phyloP scores from a whole-genome alignment of 129 eudicot genomes.

The Rutidosis leptorrhynchoides region DNA sequence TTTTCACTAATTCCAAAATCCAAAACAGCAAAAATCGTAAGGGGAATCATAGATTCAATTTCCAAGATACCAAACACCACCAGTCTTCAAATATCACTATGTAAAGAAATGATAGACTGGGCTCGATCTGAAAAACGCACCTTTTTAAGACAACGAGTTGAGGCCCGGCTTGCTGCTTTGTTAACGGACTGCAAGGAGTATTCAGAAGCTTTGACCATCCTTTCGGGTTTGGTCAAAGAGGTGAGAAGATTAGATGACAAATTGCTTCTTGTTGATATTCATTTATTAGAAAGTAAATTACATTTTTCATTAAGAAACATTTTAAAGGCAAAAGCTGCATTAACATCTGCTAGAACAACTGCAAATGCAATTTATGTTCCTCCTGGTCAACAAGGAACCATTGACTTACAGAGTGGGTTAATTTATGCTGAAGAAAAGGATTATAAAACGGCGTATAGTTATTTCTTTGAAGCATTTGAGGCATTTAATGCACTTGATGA shows the following conservation, averaged over 20 bases:
- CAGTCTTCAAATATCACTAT: conserved; percentile 55
- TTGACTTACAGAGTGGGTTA: conserved; percentile 60
- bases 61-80: conserved; percentile 58
- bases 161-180: conserved; percentile 46
- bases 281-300: conserved; percentile 57
- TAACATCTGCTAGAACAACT: conserved; percentile 78
- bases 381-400: conserved; percentile 63
- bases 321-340: conserved; percentile 68
- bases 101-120: conserved; percentile 71
- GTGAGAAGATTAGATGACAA: conserved; percentile 53
- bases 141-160: conserved; percentile 50
- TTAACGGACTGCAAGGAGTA: conserved; percentile 55
- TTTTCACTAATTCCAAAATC: conserved; percentile 55
- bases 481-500: conserved; percentile 81
- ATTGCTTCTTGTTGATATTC: conserved; percentile 58
- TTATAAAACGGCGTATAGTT: conserved; percentile 74
- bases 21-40: conserved; percentile 62
- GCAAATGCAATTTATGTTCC: conserved; percentile 79
- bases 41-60: conserved; percentile 54
- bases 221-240: conserved; percentile 46
- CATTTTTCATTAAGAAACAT: conserved; percentile 63
- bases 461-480: conserved; percentile 78
- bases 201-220: conserved; percentile 51
- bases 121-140: conserved; percentile 56
- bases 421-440: conserved; percentile 71